phyloP scores from a whole-genome alignment of 306 rosid genomes.

The Vigna hirtella region DNA sequence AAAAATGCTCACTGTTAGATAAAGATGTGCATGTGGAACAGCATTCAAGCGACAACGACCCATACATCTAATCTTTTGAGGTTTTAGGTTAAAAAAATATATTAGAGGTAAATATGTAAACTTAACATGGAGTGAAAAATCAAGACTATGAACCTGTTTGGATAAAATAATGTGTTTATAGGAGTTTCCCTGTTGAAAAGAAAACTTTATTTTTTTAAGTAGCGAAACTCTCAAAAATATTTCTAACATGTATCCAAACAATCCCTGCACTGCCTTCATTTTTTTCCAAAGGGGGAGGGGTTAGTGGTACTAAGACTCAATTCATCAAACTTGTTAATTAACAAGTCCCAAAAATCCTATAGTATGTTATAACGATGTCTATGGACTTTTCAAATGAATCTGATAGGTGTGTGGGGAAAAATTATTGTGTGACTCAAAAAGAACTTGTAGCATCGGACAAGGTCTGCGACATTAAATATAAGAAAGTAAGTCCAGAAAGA shows the following conservation, averaged over 20 bases:
- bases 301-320: conserved; percentile 1
- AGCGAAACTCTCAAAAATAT: too few relatives aligned
- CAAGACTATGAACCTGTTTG: background rate
- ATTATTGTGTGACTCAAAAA: background rate
- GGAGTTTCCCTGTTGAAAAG: too few relatives aligned
- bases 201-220: too few relatives aligned
- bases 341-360: background rate
- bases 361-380: background rate
- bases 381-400: background rate
- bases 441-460: background rate
- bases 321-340: background rate
- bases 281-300: background rate
- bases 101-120: background rate
- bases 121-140: conserved; percentile 12
- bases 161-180: too few relatives aligned
- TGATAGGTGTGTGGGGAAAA: background rate
- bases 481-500: background rate
- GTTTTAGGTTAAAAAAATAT: background rate
- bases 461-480: background rate
- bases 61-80: background rate
- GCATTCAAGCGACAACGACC: background rate
- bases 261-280: background rate
- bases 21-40: background rate
- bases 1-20: background rate
- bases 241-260: too few relatives aligned